Conservation (phyloP, 768 basidiomycete species). For the Pleurotus eryngii region DNA sequence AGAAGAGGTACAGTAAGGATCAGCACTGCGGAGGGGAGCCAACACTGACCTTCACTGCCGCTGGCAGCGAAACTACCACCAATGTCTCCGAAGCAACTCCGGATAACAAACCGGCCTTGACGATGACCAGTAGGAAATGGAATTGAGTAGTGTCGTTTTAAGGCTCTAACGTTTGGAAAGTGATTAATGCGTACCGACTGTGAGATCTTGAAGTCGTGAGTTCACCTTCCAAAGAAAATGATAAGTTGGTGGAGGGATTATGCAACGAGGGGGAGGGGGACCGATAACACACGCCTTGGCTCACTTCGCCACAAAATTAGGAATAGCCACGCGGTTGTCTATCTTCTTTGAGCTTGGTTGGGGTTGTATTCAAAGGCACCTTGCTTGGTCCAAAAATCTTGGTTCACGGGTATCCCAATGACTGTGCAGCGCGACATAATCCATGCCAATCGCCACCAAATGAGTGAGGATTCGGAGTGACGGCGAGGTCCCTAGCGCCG, state of each 20-base stretch:
- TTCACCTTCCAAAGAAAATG: slow-evolving; percentile 64
- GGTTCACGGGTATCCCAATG: slow-evolving; percentile 8
- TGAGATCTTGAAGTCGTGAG: slow-evolving; percentile 84
- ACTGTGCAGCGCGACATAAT: slow-evolving; percentile 17
- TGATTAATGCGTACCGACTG: slow-evolving; percentile 77
- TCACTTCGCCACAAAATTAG: slow-evolving; percentile 67
- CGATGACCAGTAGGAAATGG: slow-evolving; percentile 59
- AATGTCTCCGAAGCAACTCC: slow-evolving; percentile 91
- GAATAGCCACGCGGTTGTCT: slow-evolving; percentile 71
- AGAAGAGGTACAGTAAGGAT: neutral
- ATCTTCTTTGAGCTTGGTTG: slow-evolving; percentile 1
- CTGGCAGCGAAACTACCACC: slow-evolving; percentile 87
- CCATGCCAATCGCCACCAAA: slow-evolving; percentile 83
- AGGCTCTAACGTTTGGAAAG: slow-evolving; percentile 70
- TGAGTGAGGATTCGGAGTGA: slow-evolving; percentile 83
- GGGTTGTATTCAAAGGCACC: too few species aligned
- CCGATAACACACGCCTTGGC: slow-evolving; percentile 58
- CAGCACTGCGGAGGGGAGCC: neutral
- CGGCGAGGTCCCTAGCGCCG: slow-evolving; percentile 67
- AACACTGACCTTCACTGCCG: slow-evolving; percentile 84
- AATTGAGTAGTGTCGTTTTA: neutral
- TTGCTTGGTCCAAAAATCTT: neutral
- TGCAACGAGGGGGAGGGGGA: neutral
- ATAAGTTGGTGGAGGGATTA: neutral
- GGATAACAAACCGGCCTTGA: slow-evolving; percentile 81